A percentile compares a stretch with the other conserved stretches of the same genome.
Conservation (phyloP, 2,329 filamentous ascomycete genomes). For the Sporothrix sp. region DNA sequence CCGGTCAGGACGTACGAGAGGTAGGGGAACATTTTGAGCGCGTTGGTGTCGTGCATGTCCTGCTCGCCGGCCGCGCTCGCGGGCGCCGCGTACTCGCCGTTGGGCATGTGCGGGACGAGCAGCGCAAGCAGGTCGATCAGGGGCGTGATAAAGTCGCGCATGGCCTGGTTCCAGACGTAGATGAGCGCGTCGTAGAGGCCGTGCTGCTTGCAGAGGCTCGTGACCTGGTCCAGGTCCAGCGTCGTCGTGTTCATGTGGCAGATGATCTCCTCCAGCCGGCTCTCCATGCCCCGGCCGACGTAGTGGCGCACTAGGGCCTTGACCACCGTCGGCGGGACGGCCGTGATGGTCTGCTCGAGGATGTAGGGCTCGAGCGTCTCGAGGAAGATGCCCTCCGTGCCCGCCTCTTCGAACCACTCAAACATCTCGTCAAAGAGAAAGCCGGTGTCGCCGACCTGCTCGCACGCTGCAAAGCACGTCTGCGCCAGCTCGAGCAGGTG, state of each 20-base stretch:
- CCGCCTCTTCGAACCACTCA: constrained; percentile 75
- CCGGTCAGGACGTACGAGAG: constrained; percentile 85
- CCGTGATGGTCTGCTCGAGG: constrained; percentile 62
- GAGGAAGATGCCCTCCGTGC: constrained; percentile 66
- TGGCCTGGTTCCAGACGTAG: constrained; percentile 91
- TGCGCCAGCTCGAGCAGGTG: constrained; percentile 71
- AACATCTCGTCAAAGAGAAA: constrained; percentile 90
- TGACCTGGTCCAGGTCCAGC: constrained; percentile 90
- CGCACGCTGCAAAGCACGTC: constrained; percentile 75
- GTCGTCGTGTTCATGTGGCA: constrained; percentile 85
- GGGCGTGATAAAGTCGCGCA: constrained; percentile 84
- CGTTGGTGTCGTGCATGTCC: constrained; percentile 57
- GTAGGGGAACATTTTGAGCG: constrained; percentile 89
- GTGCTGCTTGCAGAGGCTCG: constrained; percentile 80
- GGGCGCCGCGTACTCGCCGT: constrained; percentile 31
- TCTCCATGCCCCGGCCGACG: constrained; percentile 63
- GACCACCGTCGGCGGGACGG: constrained; percentile 71
- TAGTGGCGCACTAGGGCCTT: constrained; percentile 81
- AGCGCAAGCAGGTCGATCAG: constrained; percentile 72
- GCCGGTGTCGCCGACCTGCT: constrained; percentile 65
- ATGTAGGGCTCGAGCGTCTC: constrained; percentile 85
- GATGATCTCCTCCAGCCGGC: constrained; percentile 82
- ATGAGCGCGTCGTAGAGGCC: constrained; percentile 89
- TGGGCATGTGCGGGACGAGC: constrained; percentile 48
- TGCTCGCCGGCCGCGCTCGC: constrained; percentile 47